These are phyloP conservation scores for Pseudogymnoascus sp. DNA, from an alignment of 2,329 filamentous ascomycete genomes.

Conservation along the genomic window DNA sequence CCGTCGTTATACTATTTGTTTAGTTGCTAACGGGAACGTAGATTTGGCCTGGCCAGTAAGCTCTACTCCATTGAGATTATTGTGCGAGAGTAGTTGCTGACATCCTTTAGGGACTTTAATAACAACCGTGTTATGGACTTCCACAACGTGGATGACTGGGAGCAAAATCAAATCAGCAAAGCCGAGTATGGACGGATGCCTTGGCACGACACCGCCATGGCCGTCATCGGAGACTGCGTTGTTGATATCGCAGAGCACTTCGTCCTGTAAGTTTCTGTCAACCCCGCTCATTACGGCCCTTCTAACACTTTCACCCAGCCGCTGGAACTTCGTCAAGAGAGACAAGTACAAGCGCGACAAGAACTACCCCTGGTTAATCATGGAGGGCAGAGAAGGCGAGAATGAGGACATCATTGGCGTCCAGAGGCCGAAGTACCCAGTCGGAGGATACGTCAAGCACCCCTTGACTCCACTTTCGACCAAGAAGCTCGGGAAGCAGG, in stretches of 20 bases:
- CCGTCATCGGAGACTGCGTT: conserved; percentile 77
- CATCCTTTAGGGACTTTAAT: conserved; percentile 61
- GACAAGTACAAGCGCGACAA: conserved; percentile 94
- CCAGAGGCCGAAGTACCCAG: conserved; percentile 79
- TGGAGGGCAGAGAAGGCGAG: conserved; percentile 66
- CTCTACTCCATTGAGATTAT: neutral
- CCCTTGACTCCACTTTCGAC: conserved; percentile 60
- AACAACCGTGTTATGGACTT: conserved; percentile 97
- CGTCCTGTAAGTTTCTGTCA: conserved; percentile 41
- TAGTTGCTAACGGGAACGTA: neutral
- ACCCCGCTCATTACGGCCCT: neutral
- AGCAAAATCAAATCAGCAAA: conserved; percentile 85
- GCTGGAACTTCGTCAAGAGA: conserved; percentile 95
- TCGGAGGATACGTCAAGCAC: conserved; percentile 79
- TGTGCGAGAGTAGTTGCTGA: neutral
- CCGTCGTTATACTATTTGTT: neutral
- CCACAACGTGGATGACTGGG: conserved; percentile 83
- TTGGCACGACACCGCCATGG: conserved; percentile 96
- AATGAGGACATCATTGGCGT: conserved; percentile 83
- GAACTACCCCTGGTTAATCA: conserved; percentile 72
- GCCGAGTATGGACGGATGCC: conserved; percentile 91
- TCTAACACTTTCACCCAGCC: conserved; percentile 20
- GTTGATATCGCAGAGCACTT: conserved; percentile 97
- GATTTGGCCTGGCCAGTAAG: conserved; percentile 73
- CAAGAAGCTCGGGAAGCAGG: conserved; percentile 55